Evolutionary conservation across 768 basidiomycete genomes (phyloP).

Genomic region (Asterophora lycoperdoides): DNA sequence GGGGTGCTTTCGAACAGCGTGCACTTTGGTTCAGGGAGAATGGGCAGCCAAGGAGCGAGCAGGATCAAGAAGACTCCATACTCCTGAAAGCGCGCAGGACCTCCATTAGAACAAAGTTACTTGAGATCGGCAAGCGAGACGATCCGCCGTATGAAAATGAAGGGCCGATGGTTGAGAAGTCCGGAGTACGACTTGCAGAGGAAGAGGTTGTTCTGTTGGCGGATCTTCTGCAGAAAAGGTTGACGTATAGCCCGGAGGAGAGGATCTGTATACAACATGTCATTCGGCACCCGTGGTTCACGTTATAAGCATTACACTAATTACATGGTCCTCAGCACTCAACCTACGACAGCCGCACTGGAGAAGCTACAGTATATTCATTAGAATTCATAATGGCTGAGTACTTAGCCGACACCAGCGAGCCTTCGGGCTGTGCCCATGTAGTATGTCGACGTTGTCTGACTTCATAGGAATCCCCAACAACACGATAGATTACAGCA

Average conservation of each 20-base stretch:
- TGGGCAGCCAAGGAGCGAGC: conserved; percentile 26
- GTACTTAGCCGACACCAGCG: too few species aligned
- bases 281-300: conserved; percentile 31
- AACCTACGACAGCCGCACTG: too few species aligned
- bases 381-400: too few species aligned
- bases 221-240: conserved; percentile 38
- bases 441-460: too few species aligned
- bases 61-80: conserved; percentile 21
- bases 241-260: conserved; percentile 38
- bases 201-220: conserved; percentile 31
- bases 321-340: too few species aligned
- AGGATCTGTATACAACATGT: conserved; percentile 35
- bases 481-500: too few species aligned
- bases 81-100: conserved; percentile 21
- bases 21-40: conserved; percentile 34
- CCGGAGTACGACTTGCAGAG: conserved; percentile 22
- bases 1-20: conserved; percentile 28
- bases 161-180: conserved; percentile 32
- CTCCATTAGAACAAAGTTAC: conserved; percentile 26
- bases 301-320: too few species aligned
- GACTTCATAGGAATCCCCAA: too few species aligned
- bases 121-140: conserved; percentile 25
- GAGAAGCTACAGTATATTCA: too few species aligned
- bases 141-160: conserved; percentile 18
- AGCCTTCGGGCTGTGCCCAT: too few species aligned